Percentiles rank a stretch among this genome's conserved stretches.
Conservation (phyloP, 257 asterid genomes). For the Petunia axillaris region DNA sequence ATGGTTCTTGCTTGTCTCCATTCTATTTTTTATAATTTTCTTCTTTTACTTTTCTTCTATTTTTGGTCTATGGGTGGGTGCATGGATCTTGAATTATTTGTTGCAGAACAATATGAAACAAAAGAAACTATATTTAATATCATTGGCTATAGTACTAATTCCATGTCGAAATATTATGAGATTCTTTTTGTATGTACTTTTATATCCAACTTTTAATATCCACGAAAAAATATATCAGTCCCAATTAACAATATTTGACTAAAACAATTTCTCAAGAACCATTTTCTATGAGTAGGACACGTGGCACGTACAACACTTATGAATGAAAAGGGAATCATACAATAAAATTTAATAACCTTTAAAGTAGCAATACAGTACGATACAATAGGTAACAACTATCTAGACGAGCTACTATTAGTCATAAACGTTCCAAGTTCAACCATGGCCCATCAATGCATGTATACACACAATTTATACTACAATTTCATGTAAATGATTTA, state of each 20-base stretch:
- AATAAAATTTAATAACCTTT: not conserved
- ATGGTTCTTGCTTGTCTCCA: not conserved
- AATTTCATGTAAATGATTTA: not conserved
- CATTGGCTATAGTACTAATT: not conserved
- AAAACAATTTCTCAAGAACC: not conserved
- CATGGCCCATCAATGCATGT: not conserved
- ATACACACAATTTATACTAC: not conserved
- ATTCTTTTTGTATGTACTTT: not conserved
- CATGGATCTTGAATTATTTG: not conserved
- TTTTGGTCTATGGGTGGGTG: not conserved
- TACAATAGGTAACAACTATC: too few species aligned
- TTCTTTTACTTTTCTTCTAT: not conserved
- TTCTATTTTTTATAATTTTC: not conserved
- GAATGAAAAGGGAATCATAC: not conserved
- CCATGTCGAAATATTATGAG: not conserved
- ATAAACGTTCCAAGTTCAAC: not conserved
- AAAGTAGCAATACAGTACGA: too few species aligned
- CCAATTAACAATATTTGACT: not conserved
- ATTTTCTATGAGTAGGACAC: not conserved
- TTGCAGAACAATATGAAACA: conserved; percentile 11
- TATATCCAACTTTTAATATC: not conserved
- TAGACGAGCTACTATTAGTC: too few species aligned
- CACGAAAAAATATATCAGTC: too few species aligned
- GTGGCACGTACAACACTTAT: not conserved
- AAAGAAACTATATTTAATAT: not conserved